Conservation (phyloP, 345 rosid species). For the Passiflora organensis region DNA sequence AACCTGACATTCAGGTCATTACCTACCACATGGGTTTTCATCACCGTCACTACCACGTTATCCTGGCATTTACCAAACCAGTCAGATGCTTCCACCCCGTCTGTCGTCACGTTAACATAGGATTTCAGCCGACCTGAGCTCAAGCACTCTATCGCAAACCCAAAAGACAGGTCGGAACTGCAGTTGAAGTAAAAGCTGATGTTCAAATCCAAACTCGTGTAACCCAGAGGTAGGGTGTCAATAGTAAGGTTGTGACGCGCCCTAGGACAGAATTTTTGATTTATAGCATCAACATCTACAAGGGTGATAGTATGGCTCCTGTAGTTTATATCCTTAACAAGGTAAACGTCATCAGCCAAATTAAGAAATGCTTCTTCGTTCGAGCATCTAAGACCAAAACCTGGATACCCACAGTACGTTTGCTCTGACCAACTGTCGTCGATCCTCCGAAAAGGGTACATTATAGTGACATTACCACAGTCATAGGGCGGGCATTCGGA, state of each 20-base stretch:
- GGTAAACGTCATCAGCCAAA: background rate
- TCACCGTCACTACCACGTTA: slow-evolving; percentile 17
- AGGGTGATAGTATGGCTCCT: background rate
- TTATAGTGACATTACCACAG: background rate
- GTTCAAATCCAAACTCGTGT: slow-evolving; percentile 11
- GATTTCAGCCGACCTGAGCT: background rate
- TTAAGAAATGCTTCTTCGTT: slow-evolving; percentile 1
- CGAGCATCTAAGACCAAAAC: slow-evolving; percentile 20
- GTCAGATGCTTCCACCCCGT: background rate
- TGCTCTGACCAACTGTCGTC: background rate
- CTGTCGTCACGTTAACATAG: background rate
- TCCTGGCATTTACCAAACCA: slow-evolving; percentile 8
- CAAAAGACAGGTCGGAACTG: background rate
- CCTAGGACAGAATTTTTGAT: slow-evolving; percentile 7
- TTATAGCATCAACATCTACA: background rate
- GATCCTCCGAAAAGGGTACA: background rate
- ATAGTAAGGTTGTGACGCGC: slow-evolving; percentile 21
- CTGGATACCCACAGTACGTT: slow-evolving; percentile 18
- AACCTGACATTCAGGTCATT: background rate
- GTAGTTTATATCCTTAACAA: slow-evolving; percentile 19
- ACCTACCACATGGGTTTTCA: background rate
- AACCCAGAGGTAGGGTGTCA: slow-evolving; percentile 5
- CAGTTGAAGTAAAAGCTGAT: slow-evolving; percentile 32
- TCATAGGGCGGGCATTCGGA: background rate
- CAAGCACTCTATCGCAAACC: slow-evolving; percentile 2